phyloP scores from a whole-genome alignment of 2,329 filamentous ascomycete genomes.

The Neurospora crassa region DNA sequence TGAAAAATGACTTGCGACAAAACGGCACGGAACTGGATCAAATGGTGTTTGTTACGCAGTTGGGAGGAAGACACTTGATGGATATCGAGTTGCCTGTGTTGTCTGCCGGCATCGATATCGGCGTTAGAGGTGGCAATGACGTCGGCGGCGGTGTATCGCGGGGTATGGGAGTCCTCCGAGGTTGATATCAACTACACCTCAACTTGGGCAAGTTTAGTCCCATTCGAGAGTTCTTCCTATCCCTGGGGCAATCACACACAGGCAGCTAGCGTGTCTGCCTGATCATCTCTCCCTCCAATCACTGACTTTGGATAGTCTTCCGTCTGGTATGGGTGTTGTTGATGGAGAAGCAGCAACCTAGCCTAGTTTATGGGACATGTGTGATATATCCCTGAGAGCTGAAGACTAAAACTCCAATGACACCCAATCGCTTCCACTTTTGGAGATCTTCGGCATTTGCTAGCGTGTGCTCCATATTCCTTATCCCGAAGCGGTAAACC shows the following conservation, averaged over 20 bases:
- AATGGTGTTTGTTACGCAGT: constrained; percentile 16
- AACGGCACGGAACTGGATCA: constrained; percentile 3
- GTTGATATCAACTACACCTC: background rate
- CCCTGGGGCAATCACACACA: too few relatives aligned
- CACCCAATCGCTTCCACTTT: background rate
- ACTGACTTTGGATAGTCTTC: too few relatives aligned
- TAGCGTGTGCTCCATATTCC: background rate
- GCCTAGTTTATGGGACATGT: background rate
- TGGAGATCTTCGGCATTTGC: background rate
- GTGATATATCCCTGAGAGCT: background rate
- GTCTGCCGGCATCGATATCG: background rate
- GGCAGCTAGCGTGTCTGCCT: too few relatives aligned
- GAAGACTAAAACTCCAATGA: background rate
- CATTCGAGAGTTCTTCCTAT: too few relatives aligned
- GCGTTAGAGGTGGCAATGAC: background rate
- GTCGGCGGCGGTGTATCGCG: background rate
- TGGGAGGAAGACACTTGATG: constrained; percentile 14
- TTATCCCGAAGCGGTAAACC: background rate
- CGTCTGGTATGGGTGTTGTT: too few relatives aligned
- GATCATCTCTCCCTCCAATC: too few relatives aligned
- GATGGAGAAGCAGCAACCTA: too few relatives aligned
- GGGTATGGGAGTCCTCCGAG: background rate
- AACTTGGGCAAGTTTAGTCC: too few relatives aligned
- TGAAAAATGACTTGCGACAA: constrained; percentile 11
- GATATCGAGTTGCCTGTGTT: constrained; percentile 14